Evolutionary conservation across 2,329 filamentous ascomycete genomes (phyloP).

Genomic region (Colletotrichum musicola): DNA sequence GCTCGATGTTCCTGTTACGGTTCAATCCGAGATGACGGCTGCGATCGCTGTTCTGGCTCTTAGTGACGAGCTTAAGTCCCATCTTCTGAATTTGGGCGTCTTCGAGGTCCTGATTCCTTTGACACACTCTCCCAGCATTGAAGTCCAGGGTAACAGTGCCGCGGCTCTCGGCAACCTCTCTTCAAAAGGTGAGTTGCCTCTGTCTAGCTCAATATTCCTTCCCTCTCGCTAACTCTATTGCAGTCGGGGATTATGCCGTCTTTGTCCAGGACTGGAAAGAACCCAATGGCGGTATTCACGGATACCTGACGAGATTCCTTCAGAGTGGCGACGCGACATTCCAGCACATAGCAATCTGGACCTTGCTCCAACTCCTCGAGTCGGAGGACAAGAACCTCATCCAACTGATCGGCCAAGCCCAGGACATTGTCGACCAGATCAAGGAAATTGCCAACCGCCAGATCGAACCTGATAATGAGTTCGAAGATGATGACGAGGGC

Average conservation of each 20-base stretch:
- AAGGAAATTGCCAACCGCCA: conserved; percentile 90
- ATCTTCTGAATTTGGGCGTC: conserved; percentile 90
- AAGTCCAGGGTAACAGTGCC: conserved; percentile 98
- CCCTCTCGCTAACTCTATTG: conserved; percentile 31
- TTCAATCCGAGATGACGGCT: conserved; percentile 99
- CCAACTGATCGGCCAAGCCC: conserved; percentile 86
- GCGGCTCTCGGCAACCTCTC: conserved; percentile 95
- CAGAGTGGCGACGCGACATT: conserved; percentile 96
- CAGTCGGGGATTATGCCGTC: conserved; percentile 96
- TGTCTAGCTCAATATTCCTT: background rate
- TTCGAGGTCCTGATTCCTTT: conserved; percentile 97
- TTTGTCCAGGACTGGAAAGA: conserved; percentile 96
- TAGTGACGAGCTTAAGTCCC: conserved; percentile 94
- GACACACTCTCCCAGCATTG: conserved; percentile 94
- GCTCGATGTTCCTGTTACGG: conserved; percentile 89
- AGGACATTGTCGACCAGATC: conserved; percentile 93
- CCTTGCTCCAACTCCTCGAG: conserved; percentile 92
- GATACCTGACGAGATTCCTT: conserved; percentile 92
- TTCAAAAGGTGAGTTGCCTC: conserved; percentile 81
- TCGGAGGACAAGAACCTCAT: conserved; percentile 94
- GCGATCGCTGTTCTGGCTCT: conserved; percentile 96
- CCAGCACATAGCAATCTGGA: conserved; percentile 99
- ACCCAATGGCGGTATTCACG: conserved; percentile 93
- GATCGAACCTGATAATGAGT: conserved; percentile 87
- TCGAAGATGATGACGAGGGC: conserved; percentile 89